phyloP scores from a whole-genome alignment of 345 rosid genomes.

The Turnera subulata region DNA sequence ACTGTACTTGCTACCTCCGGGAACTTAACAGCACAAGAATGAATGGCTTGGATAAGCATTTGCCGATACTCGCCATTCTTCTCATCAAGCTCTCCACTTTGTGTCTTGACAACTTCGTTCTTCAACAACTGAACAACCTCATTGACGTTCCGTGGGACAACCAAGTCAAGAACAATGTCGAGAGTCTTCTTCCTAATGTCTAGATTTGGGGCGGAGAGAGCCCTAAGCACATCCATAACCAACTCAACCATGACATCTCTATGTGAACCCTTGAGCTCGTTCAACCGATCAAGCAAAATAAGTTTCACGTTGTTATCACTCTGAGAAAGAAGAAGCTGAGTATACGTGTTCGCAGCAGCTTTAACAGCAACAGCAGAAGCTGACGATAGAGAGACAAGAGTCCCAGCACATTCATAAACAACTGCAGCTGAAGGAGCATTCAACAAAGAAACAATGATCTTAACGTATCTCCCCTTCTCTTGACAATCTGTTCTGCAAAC shows the following conservation, averaged over 20 bases:
- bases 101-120: slow-evolving; percentile 92
- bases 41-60: slow-evolving; percentile 91
- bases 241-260: slow-evolving; percentile 80
- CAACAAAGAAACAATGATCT: slow-evolving; percentile 63
- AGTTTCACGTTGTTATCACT: slow-evolving; percentile 93
- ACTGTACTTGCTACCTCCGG: slow-evolving; percentile 94
- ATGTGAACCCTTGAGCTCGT: slow-evolving; percentile 64
- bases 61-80: slow-evolving; percentile 90
- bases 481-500: slow-evolving; percentile 62
- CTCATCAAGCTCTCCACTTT: slow-evolving; percentile 83
- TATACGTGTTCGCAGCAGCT: slow-evolving; percentile 80
- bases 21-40: slow-evolving; percentile 83
- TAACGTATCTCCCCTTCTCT: slow-evolving; percentile 69
- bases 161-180: slow-evolving; percentile 74
- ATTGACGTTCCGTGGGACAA: slow-evolving; percentile 67
- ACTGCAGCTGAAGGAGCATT: slow-evolving; percentile 71
- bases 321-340: slow-evolving; percentile 79
- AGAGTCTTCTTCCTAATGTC: slow-evolving; percentile 82
- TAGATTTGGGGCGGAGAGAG: slow-evolving; percentile 81
- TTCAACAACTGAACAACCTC: slow-evolving; percentile 77
- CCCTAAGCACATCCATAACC: slow-evolving; percentile 89
- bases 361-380: slow-evolving; percentile 86
- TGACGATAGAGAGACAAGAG: slow-evolving; percentile 83
- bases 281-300: slow-evolving; percentile 77
- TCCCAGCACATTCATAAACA: slow-evolving; percentile 66